Conservation (phyloP, 1,284 basidiomycete genomes). For the Trichosporon sp. region DNA sequence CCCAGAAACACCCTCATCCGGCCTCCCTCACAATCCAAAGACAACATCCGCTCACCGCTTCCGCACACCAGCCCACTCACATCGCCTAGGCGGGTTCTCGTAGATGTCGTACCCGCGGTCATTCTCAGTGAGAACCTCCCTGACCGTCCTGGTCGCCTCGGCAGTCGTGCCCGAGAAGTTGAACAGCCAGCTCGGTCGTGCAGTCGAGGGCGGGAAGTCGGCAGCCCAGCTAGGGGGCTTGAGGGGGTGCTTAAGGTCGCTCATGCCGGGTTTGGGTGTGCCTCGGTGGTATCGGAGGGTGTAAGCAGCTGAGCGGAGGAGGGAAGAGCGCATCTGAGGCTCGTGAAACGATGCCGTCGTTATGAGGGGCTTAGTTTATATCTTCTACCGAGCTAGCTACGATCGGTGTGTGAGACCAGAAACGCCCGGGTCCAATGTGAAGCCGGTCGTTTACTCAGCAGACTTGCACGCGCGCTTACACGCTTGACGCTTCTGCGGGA, state of each 20-base stretch:
- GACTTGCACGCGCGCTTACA: too few relatives aligned
- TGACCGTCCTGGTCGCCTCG: conserved; percentile 51
- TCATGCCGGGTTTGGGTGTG: not conserved
- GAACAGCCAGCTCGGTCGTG: conserved; percentile 26
- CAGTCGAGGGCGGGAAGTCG: conserved; percentile 33
- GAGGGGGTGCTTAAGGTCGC: not conserved
- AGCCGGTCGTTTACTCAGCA: not conserved
- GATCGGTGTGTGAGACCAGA: too few relatives aligned
- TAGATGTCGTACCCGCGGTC: conserved; percentile 58
- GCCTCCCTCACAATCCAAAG: too few relatives aligned
- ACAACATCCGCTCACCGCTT: too few relatives aligned
- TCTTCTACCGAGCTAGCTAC: too few relatives aligned
- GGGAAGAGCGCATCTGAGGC: not conserved
- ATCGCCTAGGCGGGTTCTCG: conserved; percentile 33
- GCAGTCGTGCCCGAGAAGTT: conserved; percentile 53
- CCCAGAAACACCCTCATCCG: too few relatives aligned
- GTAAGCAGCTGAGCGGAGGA: not conserved
- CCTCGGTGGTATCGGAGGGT: not conserved
- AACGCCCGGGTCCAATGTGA: too few relatives aligned
- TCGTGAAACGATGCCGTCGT: not conserved
- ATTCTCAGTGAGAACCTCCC: conserved; percentile 56
- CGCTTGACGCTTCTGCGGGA: too few relatives aligned
- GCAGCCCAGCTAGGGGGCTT: conserved; percentile 7
- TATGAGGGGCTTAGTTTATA: too few relatives aligned
- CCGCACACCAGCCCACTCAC: too few relatives aligned